These are phyloP conservation scores for Cercospora beticola DNA, from an alignment of 2,329 filamentous ascomycete genomes.

Conservation along the genomic window DNA sequence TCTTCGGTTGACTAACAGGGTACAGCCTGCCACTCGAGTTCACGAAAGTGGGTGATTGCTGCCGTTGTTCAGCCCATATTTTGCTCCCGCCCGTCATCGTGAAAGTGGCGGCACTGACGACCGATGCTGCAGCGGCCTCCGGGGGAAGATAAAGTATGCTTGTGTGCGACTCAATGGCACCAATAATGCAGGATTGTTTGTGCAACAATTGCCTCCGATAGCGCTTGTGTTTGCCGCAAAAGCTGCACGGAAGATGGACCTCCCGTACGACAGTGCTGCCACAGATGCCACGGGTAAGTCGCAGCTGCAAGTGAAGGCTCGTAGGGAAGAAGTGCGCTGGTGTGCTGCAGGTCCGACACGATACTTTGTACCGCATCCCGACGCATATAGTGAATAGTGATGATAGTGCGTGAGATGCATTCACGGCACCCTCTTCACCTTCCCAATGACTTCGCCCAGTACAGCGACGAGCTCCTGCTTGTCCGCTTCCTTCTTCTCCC, in stretches of 20 bases:
- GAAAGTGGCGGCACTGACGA: not conserved
- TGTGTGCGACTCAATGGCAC: conserved; percentile 12
- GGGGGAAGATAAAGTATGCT: not conserved
- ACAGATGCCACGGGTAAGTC: not conserved
- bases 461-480: conserved; percentile 44
- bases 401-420: not conserved
- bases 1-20: not conserved
- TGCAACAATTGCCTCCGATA: not conserved
- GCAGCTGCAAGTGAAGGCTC: not conserved
- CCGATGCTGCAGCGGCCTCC: not conserved
- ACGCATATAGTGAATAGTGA: not conserved
- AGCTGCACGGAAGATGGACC: not conserved
- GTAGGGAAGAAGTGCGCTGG: not conserved
- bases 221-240: not conserved
- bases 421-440: conserved; percentile 39
- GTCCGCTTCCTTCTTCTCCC: conserved; percentile 43
- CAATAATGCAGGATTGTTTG: conserved; percentile 11
- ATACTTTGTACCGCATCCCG: not conserved
- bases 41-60: not conserved
- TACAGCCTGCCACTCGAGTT: conserved; percentile 12
- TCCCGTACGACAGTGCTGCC: not conserved
- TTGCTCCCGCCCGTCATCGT: not conserved
- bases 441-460: conserved; percentile 51
- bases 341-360: not conserved
- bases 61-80: not conserved